A percentile compares a stretch with the other conserved stretches of the same genome.
Conservation (phyloP, 805 yeast species). For the Ogataea henricii region DNA sequence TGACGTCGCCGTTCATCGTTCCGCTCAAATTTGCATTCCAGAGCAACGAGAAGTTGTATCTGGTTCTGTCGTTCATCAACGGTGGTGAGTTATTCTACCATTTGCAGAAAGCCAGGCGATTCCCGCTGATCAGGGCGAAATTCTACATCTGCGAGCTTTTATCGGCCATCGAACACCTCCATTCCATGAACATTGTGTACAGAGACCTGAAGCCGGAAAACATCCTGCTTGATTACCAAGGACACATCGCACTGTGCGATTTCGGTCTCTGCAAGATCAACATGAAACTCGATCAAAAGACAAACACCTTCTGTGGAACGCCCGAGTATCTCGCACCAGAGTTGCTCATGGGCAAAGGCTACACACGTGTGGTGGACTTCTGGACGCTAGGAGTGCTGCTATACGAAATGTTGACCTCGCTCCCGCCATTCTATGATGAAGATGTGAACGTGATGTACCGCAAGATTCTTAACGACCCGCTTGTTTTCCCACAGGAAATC, state of each 20-base stretch:
- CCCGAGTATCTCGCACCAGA: slow-evolving; percentile 98
- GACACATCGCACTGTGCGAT: slow-evolving; percentile 97
- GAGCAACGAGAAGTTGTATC: slow-evolving; percentile 90
- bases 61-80: slow-evolving; percentile 89
- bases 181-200: slow-evolving; percentile 88
- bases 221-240: slow-evolving; percentile 90
- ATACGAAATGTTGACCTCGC: slow-evolving; percentile 94
- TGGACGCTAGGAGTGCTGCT: slow-evolving; percentile 96
- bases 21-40: slow-evolving; percentile 96
- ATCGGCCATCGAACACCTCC: slow-evolving; percentile 90
- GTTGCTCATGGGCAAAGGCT: slow-evolving; percentile 85
- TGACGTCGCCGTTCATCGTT: slow-evolving; percentile 92
- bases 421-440: slow-evolving; percentile 97
- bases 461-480: slow-evolving; percentile 86
- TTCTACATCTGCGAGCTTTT: slow-evolving; percentile 93
- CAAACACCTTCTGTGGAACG: slow-evolving; percentile 94
- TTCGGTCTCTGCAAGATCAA: slow-evolving; percentile 95
- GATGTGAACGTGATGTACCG: slow-evolving; percentile 91
- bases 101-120: slow-evolving; percentile 85
- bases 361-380: slow-evolving; percentile 96
- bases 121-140: slow-evolving; percentile 84
- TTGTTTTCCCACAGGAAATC: slow-evolving; percentile 85
- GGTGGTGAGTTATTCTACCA: slow-evolving; percentile 98
- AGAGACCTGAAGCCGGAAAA: slow-evolving; percentile 97
- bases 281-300: slow-evolving; percentile 85